These are phyloP conservation scores for Paraglomus brasilianum DNA, from an alignment of 192 early-diverging fungal genomes.

Conservation along the genomic window DNA sequence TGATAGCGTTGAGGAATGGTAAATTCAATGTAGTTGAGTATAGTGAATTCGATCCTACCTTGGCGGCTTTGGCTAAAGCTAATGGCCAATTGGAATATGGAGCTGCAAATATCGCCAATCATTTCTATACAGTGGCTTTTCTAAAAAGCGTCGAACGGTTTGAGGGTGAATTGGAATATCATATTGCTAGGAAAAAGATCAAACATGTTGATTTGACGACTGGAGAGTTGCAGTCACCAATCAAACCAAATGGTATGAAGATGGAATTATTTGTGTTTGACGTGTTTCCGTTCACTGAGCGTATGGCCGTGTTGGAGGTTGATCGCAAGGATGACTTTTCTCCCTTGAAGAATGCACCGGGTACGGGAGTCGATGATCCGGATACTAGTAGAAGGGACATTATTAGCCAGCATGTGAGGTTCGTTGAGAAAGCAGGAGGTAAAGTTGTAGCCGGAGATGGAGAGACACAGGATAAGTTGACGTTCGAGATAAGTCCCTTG, in stretches of 20 bases:
- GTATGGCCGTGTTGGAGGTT: constrained; percentile 90
- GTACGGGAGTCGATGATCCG: constrained; percentile 81
- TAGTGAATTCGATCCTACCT: constrained; percentile 82
- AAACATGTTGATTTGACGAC: constrained; percentile 78
- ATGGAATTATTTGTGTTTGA: constrained; percentile 99
- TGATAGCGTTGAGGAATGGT: constrained; percentile 86
- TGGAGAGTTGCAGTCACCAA: constrained; percentile 69
- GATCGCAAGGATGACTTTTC: constrained; percentile 95
- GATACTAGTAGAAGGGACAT: constrained; percentile 93
- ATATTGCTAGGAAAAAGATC: constrained; percentile 98
- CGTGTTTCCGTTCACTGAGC: constrained; percentile 89
- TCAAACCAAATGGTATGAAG: constrained; percentile 93
- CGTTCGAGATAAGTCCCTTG: constrained; percentile 86
- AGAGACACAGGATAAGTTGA: constrained; percentile 41
- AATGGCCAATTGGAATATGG: constrained; percentile 78
- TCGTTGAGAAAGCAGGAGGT: constrained; percentile 83
- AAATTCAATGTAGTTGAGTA: constrained; percentile 93
- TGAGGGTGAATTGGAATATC: constrained; percentile 87
- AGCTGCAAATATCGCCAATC: constrained; percentile 98
- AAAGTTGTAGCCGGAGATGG: constrained; percentile 56
- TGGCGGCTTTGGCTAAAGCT: constrained; percentile 65
- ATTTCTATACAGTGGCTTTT: constrained; percentile 94
- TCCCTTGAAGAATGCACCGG: constrained; percentile 96
- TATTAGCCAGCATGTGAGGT: constrained; percentile 82
- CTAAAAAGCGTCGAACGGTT: constrained; percentile 81